Percentiles rank a stretch among this genome's conserved stretches.
phyloP scores from a whole-genome alignment of 1,284 basidiomycete species.

The Ustilago loliicola region DNA sequence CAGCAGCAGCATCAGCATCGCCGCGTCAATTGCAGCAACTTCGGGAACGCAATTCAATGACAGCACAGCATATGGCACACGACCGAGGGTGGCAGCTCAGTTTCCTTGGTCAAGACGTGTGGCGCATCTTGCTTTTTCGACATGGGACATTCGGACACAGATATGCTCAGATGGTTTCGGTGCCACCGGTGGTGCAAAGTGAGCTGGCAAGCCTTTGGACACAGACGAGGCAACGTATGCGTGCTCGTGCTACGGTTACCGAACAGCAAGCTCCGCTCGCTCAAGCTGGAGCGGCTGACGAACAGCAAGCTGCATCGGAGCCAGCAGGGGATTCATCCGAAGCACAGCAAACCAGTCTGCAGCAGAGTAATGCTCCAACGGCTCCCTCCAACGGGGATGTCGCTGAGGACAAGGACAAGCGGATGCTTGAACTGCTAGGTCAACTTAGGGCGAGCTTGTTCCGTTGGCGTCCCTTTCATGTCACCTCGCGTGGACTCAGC shows the following conservation, averaged over 20 bases:
- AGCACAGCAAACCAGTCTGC: background rate
- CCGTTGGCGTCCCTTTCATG: conserved; percentile 43
- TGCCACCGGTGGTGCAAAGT: conserved; percentile 36
- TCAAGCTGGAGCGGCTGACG: background rate
- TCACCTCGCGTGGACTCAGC: conserved; percentile 23
- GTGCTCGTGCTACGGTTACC: background rate
- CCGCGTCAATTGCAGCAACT: conserved; percentile 20
- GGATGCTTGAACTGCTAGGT: conserved; percentile 28
- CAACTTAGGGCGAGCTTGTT: conserved; percentile 35
- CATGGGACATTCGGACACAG: conserved; percentile 40
- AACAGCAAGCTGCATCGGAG: background rate
- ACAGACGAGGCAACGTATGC: conserved; percentile 29
- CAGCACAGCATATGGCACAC: conserved; percentile 11
- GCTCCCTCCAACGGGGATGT: background rate
- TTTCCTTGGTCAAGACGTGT: conserved; percentile 46
- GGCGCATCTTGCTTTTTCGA: conserved; percentile 42
- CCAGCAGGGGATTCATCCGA: background rate
- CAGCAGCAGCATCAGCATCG: background rate
- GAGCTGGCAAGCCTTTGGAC: conserved; percentile 37
- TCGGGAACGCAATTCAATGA: background rate
- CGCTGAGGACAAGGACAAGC: conserved; percentile 15
- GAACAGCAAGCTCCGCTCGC: background rate
- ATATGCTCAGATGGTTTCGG: conserved; percentile 38
- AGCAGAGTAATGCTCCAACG: background rate
- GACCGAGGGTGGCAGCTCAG: conserved; percentile 47